Conservation (phyloP, 345 rosid species). For the Sisymbrium irio region DNA sequence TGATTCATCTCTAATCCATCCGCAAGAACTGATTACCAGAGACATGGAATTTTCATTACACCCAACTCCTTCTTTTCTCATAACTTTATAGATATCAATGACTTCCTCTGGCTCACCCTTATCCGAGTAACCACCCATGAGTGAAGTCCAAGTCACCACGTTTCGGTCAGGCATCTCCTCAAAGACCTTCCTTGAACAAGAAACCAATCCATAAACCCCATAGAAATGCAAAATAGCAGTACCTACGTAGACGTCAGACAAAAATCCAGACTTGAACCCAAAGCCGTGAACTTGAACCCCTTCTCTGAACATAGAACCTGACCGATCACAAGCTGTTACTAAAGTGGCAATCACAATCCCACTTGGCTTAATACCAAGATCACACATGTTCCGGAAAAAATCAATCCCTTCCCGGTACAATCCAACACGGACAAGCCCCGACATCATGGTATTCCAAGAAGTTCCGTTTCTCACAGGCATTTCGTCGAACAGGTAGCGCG, state of each 20-base stretch:
- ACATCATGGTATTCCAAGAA: slow-evolving; percentile 86
- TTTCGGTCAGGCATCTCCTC: slow-evolving; percentile 80
- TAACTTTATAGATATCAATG: slow-evolving; percentile 40
- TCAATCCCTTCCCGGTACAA: slow-evolving; percentile 42
- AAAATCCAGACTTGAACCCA: slow-evolving; percentile 53
- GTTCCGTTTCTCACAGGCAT: slow-evolving; percentile 62
- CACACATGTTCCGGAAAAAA: slow-evolving; percentile 48
- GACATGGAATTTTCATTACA: slow-evolving; percentile 71
- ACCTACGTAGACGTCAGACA: slow-evolving; percentile 70
- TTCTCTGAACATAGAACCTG: slow-evolving; percentile 53
- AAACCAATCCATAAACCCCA: slow-evolving; percentile 51
- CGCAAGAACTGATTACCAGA: slow-evolving; percentile 59
- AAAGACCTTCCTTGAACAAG: slow-evolving; percentile 57
- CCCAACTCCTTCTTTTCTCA: slow-evolving; percentile 55
- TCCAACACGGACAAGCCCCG: slow-evolving; percentile 61
- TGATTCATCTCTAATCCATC: slow-evolving; percentile 46
- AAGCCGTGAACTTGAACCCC: slow-evolving; percentile 70
- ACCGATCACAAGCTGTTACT: slow-evolving; percentile 70
- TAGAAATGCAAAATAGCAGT: slow-evolving; percentile 79
- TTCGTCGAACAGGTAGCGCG: slow-evolving; percentile 72
- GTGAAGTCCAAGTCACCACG: slow-evolving; percentile 89
- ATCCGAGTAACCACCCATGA: slow-evolving; percentile 71
- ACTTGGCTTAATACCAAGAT: slow-evolving; percentile 47
- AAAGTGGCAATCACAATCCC: slow-evolving; percentile 70
- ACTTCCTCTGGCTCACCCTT: slow-evolving; percentile 53